Evolutionary conservation across 768 basidiomycete species (phyloP), one percentile per base, ranked within the genome.

Genomic region (Chalciporus piperatus): DNA sequence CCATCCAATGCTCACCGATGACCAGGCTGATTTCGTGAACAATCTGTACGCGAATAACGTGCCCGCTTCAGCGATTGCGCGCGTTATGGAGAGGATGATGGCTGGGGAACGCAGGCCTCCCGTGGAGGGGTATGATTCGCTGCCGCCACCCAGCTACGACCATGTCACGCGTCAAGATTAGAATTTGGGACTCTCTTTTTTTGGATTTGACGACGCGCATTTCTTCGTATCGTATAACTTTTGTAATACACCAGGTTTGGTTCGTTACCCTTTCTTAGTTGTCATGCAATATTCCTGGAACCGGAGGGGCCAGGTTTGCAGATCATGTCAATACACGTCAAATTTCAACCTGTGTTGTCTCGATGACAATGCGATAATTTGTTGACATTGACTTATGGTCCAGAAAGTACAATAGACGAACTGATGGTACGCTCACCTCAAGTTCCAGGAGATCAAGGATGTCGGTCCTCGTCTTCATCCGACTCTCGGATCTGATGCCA

Each of bases 11-110:
- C 50, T 59, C 6, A 56, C 57, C 37, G 57, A 59, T 14, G 52
- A 58, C 35, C 58, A 59, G 48, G 60, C 52, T 16, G 55, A 60
- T 46, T 61, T 58, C 39, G 47, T 58, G 25, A 58, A 58, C 22
- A 51, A 13, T 35, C 30, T 61, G 25, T 55, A 56, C 14, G 17
- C 38, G 27, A 56, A 58, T 14, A 58, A 54, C 22, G 44, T 61
- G 16, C 59, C 60, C 7, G 48, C 56, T 2, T 37, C 20, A n/a
- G 60, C 51, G 38, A 45, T 61, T 16, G 56, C 56, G 7, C 54
- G 59, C 3, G 56, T 61, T 13, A 62, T 61, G 33, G 59, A 58
- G 41, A 39, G 60, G 23, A 61, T 62, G 53, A 49, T 61, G 16
- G 53, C 60, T 32, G 51, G 53, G 25, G 57, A 59, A 16, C 48